Conservation (phyloP, 2,329 filamentous ascomycete species). For the Alternaria novae-zelandiae region DNA sequence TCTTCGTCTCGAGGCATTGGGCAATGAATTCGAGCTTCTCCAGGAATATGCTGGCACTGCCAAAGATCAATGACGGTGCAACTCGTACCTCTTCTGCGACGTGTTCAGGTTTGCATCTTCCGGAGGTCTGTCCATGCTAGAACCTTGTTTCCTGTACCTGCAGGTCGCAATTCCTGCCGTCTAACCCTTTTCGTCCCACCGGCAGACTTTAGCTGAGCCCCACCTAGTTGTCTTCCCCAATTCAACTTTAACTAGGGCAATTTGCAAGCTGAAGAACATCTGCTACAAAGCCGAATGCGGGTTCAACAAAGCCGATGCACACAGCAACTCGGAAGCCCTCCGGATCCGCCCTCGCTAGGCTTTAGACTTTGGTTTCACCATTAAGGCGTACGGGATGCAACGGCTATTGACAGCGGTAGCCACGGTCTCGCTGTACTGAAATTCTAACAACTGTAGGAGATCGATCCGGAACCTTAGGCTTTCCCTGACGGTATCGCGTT, state of each 20-base stretch:
- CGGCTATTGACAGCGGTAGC: not conserved
- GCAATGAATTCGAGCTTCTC: not conserved
- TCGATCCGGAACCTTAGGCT: not conserved
- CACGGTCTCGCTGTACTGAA: not conserved
- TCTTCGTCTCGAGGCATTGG: not conserved
- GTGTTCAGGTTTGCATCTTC: not conserved
- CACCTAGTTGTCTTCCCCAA: slow-evolving; percentile 1
- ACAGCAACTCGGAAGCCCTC: not conserved
- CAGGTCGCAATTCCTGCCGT: not conserved
- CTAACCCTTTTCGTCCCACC: slow-evolving; percentile 1
- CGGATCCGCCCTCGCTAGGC: not conserved
- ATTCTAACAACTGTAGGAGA: not conserved
- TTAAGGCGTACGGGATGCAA: not conserved
- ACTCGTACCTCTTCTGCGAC: not conserved
- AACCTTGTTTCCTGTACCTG: slow-evolving; percentile 14
- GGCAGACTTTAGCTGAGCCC: not conserved
- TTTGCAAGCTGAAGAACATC: not conserved
- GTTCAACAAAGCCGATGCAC: not conserved
- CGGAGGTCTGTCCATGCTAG: not conserved
- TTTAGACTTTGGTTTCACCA: not conserved
- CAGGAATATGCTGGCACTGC: not conserved
- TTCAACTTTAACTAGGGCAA: not conserved
- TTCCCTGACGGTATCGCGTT: not conserved
- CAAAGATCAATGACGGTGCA: not conserved
- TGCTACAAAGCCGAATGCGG: not conserved